These are phyloP conservation scores for Pestalotiopsis sp. DNA, from an alignment of 2,329 filamentous ascomycete species.

Conservation along the genomic window DNA sequence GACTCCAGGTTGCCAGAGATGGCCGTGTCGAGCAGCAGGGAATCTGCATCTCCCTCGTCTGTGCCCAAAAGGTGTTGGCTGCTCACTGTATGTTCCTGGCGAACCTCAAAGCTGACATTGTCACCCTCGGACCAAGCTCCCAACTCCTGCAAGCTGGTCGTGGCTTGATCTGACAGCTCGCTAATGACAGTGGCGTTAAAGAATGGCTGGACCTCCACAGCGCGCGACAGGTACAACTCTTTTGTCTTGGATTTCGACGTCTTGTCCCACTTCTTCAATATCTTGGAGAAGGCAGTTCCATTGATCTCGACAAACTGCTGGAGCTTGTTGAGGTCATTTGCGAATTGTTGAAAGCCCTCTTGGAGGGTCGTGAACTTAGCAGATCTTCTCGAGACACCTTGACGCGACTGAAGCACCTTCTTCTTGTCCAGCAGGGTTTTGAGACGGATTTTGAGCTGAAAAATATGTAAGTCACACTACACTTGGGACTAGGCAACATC, in stretches of 20 bases:
- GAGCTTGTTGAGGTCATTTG: conserved; percentile 93
- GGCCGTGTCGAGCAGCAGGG: conserved; percentile 84
- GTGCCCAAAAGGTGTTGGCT: conserved; percentile 70
- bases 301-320: conserved; percentile 99
- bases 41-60: conserved; percentile 88
- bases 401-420: conserved; percentile 80
- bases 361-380: conserved; percentile 93
- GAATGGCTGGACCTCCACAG: conserved; percentile 96
- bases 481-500: conserved; percentile 16
- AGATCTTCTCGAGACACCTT: conserved; percentile 81
- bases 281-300: conserved; percentile 96
- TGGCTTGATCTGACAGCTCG: conserved; percentile 94
- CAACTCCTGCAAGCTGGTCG: conserved; percentile 91
- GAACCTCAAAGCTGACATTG: conserved; percentile 77
- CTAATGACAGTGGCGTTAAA: conserved; percentile 98
- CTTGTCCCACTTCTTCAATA: conserved; percentile 99
- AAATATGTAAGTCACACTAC: background rate
- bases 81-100: conserved; percentile 65
- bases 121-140: conserved; percentile 98
- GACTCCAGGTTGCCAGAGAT: conserved; percentile 78
- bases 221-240: conserved; percentile 92
- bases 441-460: conserved; percentile 86
- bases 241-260: conserved; percentile 99
- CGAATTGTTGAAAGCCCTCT: conserved; percentile 97
- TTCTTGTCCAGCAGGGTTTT: conserved; percentile 96